A percentile compares a stretch with the other conserved stretches of the same genome.
Conservation (phyloP, 106 monocot species). For the Platanthera guangdongensis region DNA sequence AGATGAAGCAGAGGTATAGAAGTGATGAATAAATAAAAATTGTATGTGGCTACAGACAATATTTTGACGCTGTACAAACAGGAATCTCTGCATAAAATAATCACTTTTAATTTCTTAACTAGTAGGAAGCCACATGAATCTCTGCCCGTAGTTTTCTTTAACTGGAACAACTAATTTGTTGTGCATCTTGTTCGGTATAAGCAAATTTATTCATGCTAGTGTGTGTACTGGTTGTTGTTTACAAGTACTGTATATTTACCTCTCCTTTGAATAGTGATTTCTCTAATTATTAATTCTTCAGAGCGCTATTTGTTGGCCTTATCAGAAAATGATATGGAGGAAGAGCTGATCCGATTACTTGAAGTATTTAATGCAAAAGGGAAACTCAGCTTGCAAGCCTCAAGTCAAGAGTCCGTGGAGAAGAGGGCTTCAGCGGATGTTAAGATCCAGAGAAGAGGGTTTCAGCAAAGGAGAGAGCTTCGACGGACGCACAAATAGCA, state of each 20-base stretch:
- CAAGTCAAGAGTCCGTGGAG: too few species aligned
- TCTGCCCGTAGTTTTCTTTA: neutral
- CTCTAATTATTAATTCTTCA: constrained; percentile 21
- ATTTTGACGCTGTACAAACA: too few species aligned
- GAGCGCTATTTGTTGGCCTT: constrained; percentile 79
- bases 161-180: neutral
- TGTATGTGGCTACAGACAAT: too few species aligned
- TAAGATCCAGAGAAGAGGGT: too few species aligned
- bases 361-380: constrained; percentile 37
- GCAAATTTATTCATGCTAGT: neutral
- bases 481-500: too few species aligned
- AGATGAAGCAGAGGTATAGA: too few species aligned
- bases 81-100: neutral
- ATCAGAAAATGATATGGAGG: constrained; percentile 58
- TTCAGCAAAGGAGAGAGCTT: too few species aligned
- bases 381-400: too few species aligned
- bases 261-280: neutral
- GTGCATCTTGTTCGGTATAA: neutral
- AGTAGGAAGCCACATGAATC: neutral
- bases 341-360: constrained; percentile 44
- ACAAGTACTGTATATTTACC: neutral
- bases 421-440: too few species aligned
- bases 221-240: neutral
- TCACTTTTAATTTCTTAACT: neutral
- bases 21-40: too few species aligned